phyloP scores from a whole-genome alignment of 2,329 filamentous ascomycete genomes.

The Ophiostoma angusticollis region DNA sequence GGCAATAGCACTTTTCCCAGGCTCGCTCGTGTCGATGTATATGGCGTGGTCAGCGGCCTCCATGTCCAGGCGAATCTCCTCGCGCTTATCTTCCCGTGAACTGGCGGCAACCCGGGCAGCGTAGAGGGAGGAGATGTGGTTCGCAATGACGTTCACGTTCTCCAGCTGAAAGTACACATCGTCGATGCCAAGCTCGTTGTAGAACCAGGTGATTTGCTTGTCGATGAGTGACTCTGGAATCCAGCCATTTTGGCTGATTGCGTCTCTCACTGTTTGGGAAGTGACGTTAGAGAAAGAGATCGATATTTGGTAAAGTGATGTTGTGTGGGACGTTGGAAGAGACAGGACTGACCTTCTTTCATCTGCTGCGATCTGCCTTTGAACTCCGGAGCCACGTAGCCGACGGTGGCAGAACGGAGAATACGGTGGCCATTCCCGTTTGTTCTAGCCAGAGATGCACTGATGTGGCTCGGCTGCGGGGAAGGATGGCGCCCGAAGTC shows the following conservation, averaged over 20 bases:
- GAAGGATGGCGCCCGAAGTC: conserved; percentile 56
- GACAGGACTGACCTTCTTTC: conserved; percentile 50
- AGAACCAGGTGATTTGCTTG: conserved; percentile 88
- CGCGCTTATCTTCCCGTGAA: conserved; percentile 80
- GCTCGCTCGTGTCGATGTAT: conserved; percentile 94
- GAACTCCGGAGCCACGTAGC: conserved; percentile 90
- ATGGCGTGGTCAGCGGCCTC: conserved; percentile 90
- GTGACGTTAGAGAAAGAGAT: too few species aligned
- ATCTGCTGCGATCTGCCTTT: conserved; percentile 88
- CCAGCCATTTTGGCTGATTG: conserved; percentile 68
- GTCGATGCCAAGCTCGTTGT: conserved; percentile 88
- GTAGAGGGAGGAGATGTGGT: conserved; percentile 90
- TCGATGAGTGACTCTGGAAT: conserved; percentile 75
- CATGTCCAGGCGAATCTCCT: conserved; percentile 93
- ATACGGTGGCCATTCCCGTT: conserved; percentile 55
- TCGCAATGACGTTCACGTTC: conserved; percentile 72
- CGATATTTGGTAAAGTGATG: too few species aligned
- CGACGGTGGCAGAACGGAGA: conserved; percentile 77
- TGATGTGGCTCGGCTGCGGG: conserved; percentile 77
- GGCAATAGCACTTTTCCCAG: conserved; percentile 60
- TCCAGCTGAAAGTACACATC: conserved; percentile 97
- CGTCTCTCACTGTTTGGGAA: conserved; percentile 54
- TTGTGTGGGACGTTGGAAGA: too few species aligned
- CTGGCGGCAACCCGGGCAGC: conserved; percentile 93
- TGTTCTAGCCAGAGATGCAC: conserved; percentile 40